Evolutionary conservation across 2,329 filamentous ascomycete genomes (phyloP).

Genomic region (Aureobasidium sp.): DNA sequence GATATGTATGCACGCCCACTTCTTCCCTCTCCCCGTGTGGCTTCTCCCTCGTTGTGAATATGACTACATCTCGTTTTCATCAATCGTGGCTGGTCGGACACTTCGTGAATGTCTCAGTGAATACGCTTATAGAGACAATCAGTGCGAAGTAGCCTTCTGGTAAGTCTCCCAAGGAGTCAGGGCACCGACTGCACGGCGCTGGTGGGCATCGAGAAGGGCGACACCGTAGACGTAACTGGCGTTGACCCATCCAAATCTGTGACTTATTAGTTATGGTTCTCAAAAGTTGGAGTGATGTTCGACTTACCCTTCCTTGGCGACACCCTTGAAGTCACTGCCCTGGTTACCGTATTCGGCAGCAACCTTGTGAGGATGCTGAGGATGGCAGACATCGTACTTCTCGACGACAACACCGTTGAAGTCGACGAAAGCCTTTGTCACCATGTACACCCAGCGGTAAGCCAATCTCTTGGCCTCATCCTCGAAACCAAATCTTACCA

Average conservation of each 20-base stretch:
- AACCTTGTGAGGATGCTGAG: constrained; percentile 91
- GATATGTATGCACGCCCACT: neutral
- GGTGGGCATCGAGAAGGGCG: constrained; percentile 88
- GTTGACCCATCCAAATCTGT: constrained; percentile 98
- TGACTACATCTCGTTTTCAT: constrained; percentile 16
- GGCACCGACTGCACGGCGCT: constrained; percentile 88
- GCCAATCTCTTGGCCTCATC: constrained; percentile 90
- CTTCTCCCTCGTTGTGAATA: neutral
- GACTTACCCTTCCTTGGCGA: constrained; percentile 94
- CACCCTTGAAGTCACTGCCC: constrained; percentile 93
- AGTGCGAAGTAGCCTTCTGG: constrained; percentile 56
- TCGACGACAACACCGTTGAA: constrained; percentile 99
- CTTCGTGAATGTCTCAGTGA: neutral
- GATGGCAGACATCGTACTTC: constrained; percentile 97
- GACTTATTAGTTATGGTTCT: constrained; percentile 1
- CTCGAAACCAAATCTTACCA: constrained; percentile 91
- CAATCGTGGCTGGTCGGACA: constrained; percentile 17
- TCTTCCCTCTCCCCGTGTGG: neutral
- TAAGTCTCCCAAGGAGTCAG: constrained; percentile 90
- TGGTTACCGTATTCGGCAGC: constrained; percentile 99
- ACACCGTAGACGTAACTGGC: constrained; percentile 97
- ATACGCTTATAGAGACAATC: neutral
- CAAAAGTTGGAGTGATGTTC: no score
- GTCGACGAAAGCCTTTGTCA: constrained; percentile 98
- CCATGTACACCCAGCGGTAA: constrained; percentile 99